These are phyloP conservation scores for Fragaria vesca DNA, from an alignment of 306 rosid species.

Conservation along the genomic window DNA sequence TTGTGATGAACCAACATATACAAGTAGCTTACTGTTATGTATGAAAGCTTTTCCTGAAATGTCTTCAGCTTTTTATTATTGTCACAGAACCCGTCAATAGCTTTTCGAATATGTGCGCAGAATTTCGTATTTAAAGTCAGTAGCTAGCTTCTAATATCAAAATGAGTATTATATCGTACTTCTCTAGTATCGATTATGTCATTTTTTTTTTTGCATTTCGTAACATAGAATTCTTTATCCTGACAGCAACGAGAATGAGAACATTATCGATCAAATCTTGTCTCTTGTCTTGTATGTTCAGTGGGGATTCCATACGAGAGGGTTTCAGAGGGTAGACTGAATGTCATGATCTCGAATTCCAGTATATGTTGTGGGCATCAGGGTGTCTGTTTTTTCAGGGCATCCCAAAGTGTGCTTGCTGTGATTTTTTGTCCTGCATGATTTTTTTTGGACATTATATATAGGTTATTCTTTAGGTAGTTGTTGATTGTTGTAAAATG, in stretches of 20 bases:
- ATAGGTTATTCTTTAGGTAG: slow-evolving; percentile 30
- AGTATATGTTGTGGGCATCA: slow-evolving; percentile 29
- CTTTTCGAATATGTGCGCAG: too few species aligned
- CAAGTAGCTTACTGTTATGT: too few species aligned
- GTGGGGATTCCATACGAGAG: slow-evolving; percentile 6
- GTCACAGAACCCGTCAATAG: too few species aligned
- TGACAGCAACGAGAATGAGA: neutral
- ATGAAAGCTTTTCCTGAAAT: too few species aligned
- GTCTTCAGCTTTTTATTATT: too few species aligned
- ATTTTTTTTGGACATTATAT: slow-evolving; percentile 38
- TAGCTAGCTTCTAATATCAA: too few species aligned
- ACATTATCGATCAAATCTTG: neutral
- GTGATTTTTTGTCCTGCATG: neutral
- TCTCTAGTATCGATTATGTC: too few species aligned
- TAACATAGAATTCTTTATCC: slow-evolving; percentile 31
- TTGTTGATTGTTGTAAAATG: slow-evolving; percentile 49
- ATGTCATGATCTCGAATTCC: slow-evolving; percentile 15
- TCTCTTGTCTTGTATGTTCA: neutral
- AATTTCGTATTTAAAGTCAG: too few species aligned
- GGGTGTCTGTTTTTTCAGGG: slow-evolving; percentile 70
- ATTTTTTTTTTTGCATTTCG: slow-evolving; percentile 28
- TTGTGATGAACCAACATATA: too few species aligned
- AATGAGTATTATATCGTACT: too few species aligned
- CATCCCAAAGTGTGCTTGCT: slow-evolving; percentile 36
- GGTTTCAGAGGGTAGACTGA: slow-evolving; percentile 11